Base-by-base conservation (phyloP, 2,329 filamentous ascomycete species). In the Aspergillus cejpii region DNA sequence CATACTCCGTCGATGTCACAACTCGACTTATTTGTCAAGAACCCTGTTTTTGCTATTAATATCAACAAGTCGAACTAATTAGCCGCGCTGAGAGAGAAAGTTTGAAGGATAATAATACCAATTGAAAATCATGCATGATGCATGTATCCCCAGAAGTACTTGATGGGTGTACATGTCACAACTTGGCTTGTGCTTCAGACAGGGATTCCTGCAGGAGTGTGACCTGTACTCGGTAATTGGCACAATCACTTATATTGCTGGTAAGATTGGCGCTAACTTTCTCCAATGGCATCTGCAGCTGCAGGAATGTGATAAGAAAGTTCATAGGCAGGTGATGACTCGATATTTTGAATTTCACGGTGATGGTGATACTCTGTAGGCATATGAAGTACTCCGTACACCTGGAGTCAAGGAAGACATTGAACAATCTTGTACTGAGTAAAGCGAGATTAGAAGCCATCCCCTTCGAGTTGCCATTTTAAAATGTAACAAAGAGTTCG, bases 251-350 rank as follows among this genome's bases (percentile, higher is more conserved):
- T 11, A 44, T 39, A 36, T 28, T 10, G 20, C 12, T n/a, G 21
- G 21, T 14, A 29, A 29, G 37, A 38, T 24, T 20, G 17, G 44
- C 39, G 27, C 48, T 49, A 49, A 44, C 11, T 31, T 37, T 7
- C 21, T 28, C 31, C 31, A 34, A 34, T 19, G 15, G 10, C 42
- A 45, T 17, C 23, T 50, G 34, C 48, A 51, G 46, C 47, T 48
- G 50, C 47, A 48, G 44, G 45, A 50, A 44, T 50, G 50, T 52
- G 50, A 52, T 37, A 41, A 50, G 50, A 33, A 41, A 43, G 27
- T 26, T 44, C 39, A 41, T 37, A 33, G 37, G 40, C 45, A 37
- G 47, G 43, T 52, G 48, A 52, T 24, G 23, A 27, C n/a, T n/a
- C n/a, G n/a, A n/a, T n/a, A n/a, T n/a, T n/a, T n/a, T n/a, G n/a